A percentile compares a stretch with the other conserved stretches of the same genome.
phyloP scores from a whole-genome alignment of 495 filamentous ascomycete species.

The Talaromyces liani region DNA sequence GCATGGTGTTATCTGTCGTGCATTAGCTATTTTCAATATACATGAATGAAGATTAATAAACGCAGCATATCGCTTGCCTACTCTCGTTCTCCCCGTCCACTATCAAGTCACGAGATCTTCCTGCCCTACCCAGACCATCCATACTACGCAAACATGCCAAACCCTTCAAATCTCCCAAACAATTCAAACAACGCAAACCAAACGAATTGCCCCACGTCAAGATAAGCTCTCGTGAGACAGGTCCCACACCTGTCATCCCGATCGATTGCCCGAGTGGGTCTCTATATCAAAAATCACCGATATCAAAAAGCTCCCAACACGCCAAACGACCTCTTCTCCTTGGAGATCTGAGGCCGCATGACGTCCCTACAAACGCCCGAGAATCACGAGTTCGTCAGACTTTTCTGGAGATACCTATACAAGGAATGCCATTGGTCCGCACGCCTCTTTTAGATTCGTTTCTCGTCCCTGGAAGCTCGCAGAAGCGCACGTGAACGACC shows the following conservation, averaged over 20 bases:
- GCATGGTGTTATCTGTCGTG: not conserved
- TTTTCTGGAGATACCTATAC: not conserved
- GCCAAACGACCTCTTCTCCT: not conserved
- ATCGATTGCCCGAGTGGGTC: not conserved
- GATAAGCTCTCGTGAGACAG: not conserved
- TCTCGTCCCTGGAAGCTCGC: not conserved
- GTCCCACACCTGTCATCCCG: not conserved
- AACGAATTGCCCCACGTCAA: not conserved
- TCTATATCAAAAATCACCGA: not conserved
- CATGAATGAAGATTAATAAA: not conserved
- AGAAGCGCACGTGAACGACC: not conserved
- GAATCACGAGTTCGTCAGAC: not conserved
- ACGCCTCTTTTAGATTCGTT: not conserved
- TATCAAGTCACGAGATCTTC: not conserved
- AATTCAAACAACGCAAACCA: not conserved
- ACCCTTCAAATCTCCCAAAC: not conserved
- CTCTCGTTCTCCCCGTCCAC: not conserved
- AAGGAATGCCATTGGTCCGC: not conserved
- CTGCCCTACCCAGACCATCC: not conserved
- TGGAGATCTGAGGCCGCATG: not conserved
- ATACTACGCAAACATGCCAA: not conserved
- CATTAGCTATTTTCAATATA: not conserved
- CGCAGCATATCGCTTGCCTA: not conserved
- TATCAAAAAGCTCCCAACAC: not conserved
- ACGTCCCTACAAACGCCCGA: not conserved